These are phyloP conservation scores for Xylariomycetidae sp. DNA, from an alignment of 2,329 filamentous ascomycete species.

Conservation along the genomic window DNA sequence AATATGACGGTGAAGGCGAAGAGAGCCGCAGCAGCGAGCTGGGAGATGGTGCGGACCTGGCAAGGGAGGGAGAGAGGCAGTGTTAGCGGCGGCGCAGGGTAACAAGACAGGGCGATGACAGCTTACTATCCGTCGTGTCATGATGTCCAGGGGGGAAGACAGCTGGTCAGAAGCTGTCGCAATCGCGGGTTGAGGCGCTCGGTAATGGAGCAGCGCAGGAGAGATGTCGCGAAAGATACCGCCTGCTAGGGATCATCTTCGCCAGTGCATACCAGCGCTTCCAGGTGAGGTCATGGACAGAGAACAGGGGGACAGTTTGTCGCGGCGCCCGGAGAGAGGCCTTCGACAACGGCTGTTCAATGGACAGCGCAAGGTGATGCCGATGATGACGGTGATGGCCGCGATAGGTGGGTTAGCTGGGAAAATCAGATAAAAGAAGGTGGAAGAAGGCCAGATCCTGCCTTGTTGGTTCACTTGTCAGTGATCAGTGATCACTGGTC, in stretches of 20 bases:
- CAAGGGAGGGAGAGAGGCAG: slow-evolving; percentile 7
- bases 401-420: no score
- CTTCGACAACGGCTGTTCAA: background rate
- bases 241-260: slow-evolving; percentile 24
- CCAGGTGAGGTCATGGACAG: slow-evolving; percentile 2
- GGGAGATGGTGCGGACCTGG: slow-evolving; percentile 63
- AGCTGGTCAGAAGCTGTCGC: slow-evolving; percentile 12
- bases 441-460: no score
- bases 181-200: slow-evolving; percentile 4
- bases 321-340: background rate
- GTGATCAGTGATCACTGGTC: no score
- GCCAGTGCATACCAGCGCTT: slow-evolving; percentile 14
- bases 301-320: background rate
- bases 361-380: no score
- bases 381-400: no score
- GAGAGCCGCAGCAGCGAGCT: slow-evolving; percentile 62
- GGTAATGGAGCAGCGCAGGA: slow-evolving; percentile 15
- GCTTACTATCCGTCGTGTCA: slow-evolving; percentile 30
- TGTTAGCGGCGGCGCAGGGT: background rate
- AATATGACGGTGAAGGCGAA: slow-evolving; percentile 67
- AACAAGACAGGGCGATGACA: background rate
- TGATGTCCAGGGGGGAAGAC: slow-evolving; percentile 16
- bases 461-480: no score
- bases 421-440: no score
- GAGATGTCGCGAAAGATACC: slow-evolving; percentile 16